Conservation (phyloP, 192 early-diverging fungal species). For the Lobosporangium transversale region DNA sequence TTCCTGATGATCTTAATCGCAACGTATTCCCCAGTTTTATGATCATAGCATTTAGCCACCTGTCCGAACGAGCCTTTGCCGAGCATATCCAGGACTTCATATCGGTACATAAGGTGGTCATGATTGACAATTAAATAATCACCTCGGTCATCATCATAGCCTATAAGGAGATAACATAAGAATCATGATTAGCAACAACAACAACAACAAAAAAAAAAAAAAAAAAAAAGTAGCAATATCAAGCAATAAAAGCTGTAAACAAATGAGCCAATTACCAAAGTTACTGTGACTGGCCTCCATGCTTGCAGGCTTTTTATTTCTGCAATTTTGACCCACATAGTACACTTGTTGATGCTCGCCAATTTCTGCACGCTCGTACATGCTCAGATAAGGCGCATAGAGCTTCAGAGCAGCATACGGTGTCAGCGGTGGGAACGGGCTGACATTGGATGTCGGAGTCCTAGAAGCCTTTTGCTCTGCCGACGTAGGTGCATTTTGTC, state of each 20-base stretch:
- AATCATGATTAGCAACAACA: not conserved
- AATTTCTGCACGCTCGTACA: constrained; percentile 91
- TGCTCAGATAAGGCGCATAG: constrained; percentile 79
- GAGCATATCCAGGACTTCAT: constrained; percentile 89
- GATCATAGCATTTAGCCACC: constrained; percentile 93
- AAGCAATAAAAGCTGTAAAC: not conserved
- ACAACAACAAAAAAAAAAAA: no score
- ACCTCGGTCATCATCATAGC: constrained; percentile 91
- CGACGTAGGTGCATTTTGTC: constrained; percentile 2
- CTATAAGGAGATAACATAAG: constrained; percentile 18
- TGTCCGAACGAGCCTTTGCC: constrained; percentile 95
- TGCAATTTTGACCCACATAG: constrained; percentile 84
- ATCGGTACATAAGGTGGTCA: constrained; percentile 94
- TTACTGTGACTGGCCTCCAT: constrained; percentile 66
- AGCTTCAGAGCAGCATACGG: constrained; percentile 71
- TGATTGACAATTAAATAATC: constrained; percentile 88
- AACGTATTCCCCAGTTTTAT: constrained; percentile 85
- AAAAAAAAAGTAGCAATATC: not conserved
- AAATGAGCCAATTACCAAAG: constrained; percentile 53
- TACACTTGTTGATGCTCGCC: constrained; percentile 83
- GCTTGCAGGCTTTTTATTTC: constrained; percentile 66
- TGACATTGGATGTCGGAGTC: constrained; percentile 22
- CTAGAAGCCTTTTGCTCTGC: constrained; percentile 25
- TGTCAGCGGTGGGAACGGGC: constrained; percentile 60
- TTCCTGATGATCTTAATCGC: constrained; percentile 97